Evolutionary conservation across 2,329 filamentous ascomycete species (phyloP).

Genomic region (Karstenula rhodostoma): DNA sequence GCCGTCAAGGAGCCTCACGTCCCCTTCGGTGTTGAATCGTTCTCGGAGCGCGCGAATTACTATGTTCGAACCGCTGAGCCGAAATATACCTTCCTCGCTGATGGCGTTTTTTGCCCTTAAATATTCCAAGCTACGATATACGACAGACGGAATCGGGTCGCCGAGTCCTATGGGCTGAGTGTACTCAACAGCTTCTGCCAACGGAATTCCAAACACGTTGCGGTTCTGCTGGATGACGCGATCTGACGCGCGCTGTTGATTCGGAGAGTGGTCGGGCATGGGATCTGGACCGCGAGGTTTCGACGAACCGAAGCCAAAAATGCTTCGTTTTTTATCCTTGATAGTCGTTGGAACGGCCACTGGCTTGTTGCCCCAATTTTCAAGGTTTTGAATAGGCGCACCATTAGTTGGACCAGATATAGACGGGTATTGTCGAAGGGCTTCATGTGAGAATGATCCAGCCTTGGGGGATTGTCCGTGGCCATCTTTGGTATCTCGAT

Average conservation of each 20-base stretch:
- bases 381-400: conserved; percentile 80
- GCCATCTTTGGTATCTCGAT: conserved; percentile 33
- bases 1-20: conserved; percentile 86
- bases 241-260: conserved; percentile 35
- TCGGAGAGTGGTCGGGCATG: conserved; percentile 47
- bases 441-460: conserved; percentile 45
- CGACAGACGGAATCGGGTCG: conserved; percentile 85
- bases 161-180: conserved; percentile 76
- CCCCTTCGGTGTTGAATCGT: conserved; percentile 91
- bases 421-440: conserved; percentile 46
- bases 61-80: conserved; percentile 94
- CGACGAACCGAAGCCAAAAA: conserved; percentile 69
- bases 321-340: conserved; percentile 81
- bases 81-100: conserved; percentile 93
- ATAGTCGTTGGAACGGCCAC: conserved; percentile 63
- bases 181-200: conserved; percentile 85
- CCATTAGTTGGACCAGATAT: conserved; percentile 90
- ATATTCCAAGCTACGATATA: conserved; percentile 95
- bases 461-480: conserved; percentile 40
- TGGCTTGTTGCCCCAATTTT: conserved; percentile 84
- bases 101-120: conserved; percentile 82
- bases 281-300: conserved; percentile 73
- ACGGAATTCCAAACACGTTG: conserved; percentile 79
- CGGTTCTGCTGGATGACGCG: conserved; percentile 56
- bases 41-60: conserved; percentile 91